Base-by-base conservation (phyloP, 1,139 yeast genomes). In the Nematodospora anomalae region DNA sequence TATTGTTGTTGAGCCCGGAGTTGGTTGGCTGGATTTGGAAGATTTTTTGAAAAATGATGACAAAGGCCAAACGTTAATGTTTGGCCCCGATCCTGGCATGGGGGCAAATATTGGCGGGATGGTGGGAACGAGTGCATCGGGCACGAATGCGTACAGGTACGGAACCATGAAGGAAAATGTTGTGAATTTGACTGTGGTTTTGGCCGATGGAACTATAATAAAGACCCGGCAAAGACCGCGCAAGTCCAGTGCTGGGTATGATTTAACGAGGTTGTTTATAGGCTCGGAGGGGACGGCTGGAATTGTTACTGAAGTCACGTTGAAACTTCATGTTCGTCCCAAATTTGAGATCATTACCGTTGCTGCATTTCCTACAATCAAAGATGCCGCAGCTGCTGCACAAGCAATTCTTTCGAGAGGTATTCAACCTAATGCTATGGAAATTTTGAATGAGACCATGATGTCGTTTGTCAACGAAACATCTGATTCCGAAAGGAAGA, bases 101-200 rank as follows among this genome's bases (percentile, higher is more conserved):
- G 76, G 76, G 1, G 76, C 76, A 4, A 61, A 67, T 13, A 59
- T 70, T 33, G 75, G 64, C 3, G 21, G 76, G 0, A 70, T 70
- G 75, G 71, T 64, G n/a, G 64, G 62, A 14, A 65, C 72, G 1
- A 62, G 70, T 21, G 74, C 74, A 9, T 60, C 68, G 38, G 76
- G 76, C 6, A 70, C 76, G 16, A 70, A 70, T 50, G 73, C 76
- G 2, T 69, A 64, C 48, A 55, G 54, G 33, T 70, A 69, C 49
- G 75, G 75, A 3, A 70, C 76, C 27, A 70, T 71, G 76, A 69
- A 69, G 44, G 76, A 70, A 43, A 70, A 67, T 42, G 69, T 70
- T 7, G 64, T 71, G 8, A 67, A 67, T 44, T 47, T 71, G 50
- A 70, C 75, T 1, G 74, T 68, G 20, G 76, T 71, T 6, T 59